Base-by-base conservation (phyloP, 1,139 yeast species). In the Taphrina wiesneri region DNA sequence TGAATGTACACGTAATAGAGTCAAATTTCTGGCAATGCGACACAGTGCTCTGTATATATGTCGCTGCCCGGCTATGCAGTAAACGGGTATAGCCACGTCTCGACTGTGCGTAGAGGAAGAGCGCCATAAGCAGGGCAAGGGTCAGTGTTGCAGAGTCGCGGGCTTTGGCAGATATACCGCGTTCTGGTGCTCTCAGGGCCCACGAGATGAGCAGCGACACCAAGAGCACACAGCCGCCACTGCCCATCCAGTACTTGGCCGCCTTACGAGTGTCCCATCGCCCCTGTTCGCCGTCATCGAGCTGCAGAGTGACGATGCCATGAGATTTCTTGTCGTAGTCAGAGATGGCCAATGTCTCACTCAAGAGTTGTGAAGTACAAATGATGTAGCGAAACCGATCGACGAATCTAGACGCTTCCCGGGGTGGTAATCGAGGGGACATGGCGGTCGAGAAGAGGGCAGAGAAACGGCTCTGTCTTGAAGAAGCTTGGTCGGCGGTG, bases 361-460 rank as follows among this genome's bases (percentile, higher is more conserved):
- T 81, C 13, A 81, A 71, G 23, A 81, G 73, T 64, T 79, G 79
- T 32, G 82, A 79, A 13, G 82, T 77, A 4, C 81, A 78, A 1
- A 81, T 67, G 3, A 75, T 71, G 70, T 80, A 81, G 51, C 82
- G 75, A 70, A 81, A 80, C 66, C 81, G 78, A 66, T 81, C 84
- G 54, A 79, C 70, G 70, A 81, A 81, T 60, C 73, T 71, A 23
- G 70, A 56, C 21, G 74, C 76, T 66, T 78, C 81, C 15, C 69
- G 70, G 2, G 67, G 68, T 4, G 73, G 68, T 25, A 78, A 71
- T 21, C 69, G 54, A 32, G 67, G 64, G 13, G 64, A 60, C 46
- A 70, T 41, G n/a, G 71, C 70, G 1, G 70, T 57, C 70, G 70
- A 36, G 43, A 60, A 60, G 3, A 60, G 41, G 17, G 64, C 52